Percentiles rank a stretch among this genome's conserved stretches.
Evolutionary conservation across 768 basidiomycete species (phyloP).

Genomic region (Termitomyces sp.): DNA sequence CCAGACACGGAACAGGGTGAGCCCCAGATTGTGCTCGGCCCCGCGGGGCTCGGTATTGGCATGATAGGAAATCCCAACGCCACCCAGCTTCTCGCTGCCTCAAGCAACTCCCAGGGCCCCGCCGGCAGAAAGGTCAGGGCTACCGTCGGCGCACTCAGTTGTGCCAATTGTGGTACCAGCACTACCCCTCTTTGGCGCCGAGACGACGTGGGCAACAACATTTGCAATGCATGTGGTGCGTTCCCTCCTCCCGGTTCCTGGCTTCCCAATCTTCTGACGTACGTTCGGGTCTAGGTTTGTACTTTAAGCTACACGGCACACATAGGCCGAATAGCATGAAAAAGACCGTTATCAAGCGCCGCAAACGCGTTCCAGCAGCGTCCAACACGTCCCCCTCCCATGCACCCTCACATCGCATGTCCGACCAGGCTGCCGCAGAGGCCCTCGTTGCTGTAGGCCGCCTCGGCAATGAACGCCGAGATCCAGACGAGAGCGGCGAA

Average conservation of each 20-base stretch:
- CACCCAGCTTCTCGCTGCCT: constrained; percentile 1
- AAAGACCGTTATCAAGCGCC: constrained; percentile 96
- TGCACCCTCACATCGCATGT: constrained; percentile 33
- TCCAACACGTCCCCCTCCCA: constrained; percentile 30
- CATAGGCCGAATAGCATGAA: constrained; percentile 99
- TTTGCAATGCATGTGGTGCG: constrained; percentile 94
- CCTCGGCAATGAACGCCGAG: constrained; percentile 27
- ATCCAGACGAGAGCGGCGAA: constrained; percentile 29
- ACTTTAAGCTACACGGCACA: constrained; percentile 96
- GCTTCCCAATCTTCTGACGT: constrained; percentile 14
- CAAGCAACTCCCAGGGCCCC: background rate
- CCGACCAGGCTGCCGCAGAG: constrained; percentile 87
- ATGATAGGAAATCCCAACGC: constrained; percentile 10
- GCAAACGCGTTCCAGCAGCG: constrained; percentile 95
- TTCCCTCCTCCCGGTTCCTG: constrained; percentile 22
- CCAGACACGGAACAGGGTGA: too few relatives aligned
- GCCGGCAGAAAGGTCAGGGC: constrained; percentile 28
- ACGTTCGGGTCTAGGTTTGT: constrained; percentile 60
- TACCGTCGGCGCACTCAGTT: constrained; percentile 69
- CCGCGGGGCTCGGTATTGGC: constrained; percentile 15
- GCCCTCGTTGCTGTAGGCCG: constrained; percentile 82
- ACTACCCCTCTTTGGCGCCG: constrained; percentile 88
- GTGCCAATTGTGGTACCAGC: constrained; percentile 85
- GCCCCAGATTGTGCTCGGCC: background rate
- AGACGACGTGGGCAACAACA: constrained; percentile 88